These are phyloP conservation scores for Gaeumannomyces tritici DNA, from an alignment of 2,329 filamentous ascomycete genomes.

Conservation along the genomic window DNA sequence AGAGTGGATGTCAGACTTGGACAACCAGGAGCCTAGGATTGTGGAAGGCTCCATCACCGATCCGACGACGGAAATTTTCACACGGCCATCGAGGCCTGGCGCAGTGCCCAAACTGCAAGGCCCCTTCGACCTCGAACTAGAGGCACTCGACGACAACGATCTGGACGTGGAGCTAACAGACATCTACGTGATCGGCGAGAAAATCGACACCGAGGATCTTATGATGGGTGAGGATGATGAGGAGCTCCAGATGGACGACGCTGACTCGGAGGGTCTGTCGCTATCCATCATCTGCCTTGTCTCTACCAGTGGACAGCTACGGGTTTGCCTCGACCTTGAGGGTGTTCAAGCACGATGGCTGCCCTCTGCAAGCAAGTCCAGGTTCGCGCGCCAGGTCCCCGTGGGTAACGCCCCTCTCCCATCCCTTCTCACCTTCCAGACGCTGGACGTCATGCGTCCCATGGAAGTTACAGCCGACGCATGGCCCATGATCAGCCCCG, in stretches of 20 bases:
- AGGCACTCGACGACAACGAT: slow-evolving; percentile 40
- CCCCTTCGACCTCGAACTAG: slow-evolving; percentile 47
- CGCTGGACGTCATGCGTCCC: slow-evolving; percentile 47
- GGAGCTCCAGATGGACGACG: slow-evolving; percentile 40
- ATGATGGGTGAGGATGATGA: slow-evolving; percentile 58
- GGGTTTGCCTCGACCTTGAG: slow-evolving; percentile 51
- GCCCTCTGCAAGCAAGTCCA: slow-evolving; percentile 44
- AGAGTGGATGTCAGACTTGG: slow-evolving; percentile 58
- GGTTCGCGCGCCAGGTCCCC: slow-evolving; percentile 20
- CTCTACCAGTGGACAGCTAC: slow-evolving; percentile 50
- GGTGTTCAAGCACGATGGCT: slow-evolving; percentile 59
- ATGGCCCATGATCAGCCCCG: slow-evolving; percentile 55
- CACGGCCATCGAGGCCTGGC: slow-evolving; percentile 46
- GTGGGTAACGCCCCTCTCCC: slow-evolving; percentile 19
- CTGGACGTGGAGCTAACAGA: slow-evolving; percentile 51
- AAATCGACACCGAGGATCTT: slow-evolving; percentile 48
- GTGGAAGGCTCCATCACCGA: slow-evolving; percentile 40
- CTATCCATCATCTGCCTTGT: slow-evolving; percentile 50
- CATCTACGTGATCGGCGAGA: slow-evolving; percentile 53
- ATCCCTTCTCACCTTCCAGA: slow-evolving; percentile 50
- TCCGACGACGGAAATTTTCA: slow-evolving; percentile 43
- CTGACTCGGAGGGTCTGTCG: slow-evolving; percentile 50
- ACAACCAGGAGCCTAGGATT: slow-evolving; percentile 50
- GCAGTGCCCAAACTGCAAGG: slow-evolving; percentile 51
- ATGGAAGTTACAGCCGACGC: slow-evolving; percentile 44